These are phyloP conservation scores for Ilex aquifolium DNA, from an alignment of 257 asterid genomes.

Conservation along the genomic window DNA sequence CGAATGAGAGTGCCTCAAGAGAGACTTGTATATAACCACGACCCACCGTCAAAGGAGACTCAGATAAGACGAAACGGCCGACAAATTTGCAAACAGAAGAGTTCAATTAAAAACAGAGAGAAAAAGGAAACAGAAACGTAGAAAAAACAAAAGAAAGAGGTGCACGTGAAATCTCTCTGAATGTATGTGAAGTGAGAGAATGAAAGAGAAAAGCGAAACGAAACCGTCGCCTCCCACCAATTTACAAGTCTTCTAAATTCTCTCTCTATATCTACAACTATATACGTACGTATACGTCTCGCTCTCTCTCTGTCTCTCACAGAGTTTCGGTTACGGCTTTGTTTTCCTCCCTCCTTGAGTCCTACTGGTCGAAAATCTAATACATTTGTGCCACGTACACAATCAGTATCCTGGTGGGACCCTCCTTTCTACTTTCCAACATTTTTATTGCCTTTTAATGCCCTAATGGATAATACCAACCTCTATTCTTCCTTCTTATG, in stretches of 20 bases:
- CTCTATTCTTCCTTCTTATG: no score
- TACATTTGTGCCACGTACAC: constrained; percentile 35
- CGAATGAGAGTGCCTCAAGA: constrained; percentile 12
- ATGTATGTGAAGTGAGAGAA: no score
- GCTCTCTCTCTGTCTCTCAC: no score
- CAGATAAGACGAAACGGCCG: constrained; percentile 34
- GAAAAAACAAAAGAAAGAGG: constrained; percentile 14
- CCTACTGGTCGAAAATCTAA: constrained; percentile 21
- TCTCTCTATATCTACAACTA: no score
- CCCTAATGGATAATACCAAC: no score
- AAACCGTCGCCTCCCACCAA: background rate
- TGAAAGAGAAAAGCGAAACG: constrained; percentile 4
- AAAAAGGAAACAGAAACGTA: constrained; percentile 2
- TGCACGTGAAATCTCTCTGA: constrained; percentile 40
- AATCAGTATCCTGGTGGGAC: background rate
- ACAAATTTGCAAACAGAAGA: constrained; percentile 11
- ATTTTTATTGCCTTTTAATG: no score
- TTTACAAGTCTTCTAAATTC: no score
- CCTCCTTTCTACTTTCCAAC: no score
- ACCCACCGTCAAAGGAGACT: constrained; percentile 49
- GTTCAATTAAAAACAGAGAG: constrained; percentile 24
- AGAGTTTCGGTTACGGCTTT: no score
- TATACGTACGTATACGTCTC: no score
- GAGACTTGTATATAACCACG: constrained; percentile 34
- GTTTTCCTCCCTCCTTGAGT: background rate